Base-by-base conservation (phyloP, 768 basidiomycete genomes). In the Chalciporus pseudorubinellus region DNA sequence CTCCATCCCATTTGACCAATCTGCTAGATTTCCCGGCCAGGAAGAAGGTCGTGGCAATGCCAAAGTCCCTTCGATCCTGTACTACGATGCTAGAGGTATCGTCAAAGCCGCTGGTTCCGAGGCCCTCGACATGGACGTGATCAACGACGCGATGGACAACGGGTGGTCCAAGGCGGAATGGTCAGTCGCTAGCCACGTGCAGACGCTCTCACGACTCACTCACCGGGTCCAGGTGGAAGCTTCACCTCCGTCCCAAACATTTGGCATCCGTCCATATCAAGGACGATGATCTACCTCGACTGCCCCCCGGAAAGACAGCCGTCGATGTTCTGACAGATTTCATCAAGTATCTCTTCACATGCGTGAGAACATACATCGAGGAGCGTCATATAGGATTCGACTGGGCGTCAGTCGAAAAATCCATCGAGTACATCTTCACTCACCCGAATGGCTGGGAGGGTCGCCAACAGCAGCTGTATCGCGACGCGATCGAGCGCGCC, bases 51-150 rank as follows among this genome's bases (percentile, higher is more conserved):
- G 63, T 24, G 73, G 74, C 12, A 70, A 73, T 41, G 72, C 63
- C 36, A 78, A 78, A 55, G 72, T 78, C 14, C 77, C 78, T 0
- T 74, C 74, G 11, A 60, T 78, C 39, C 57, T 79, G 22, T 79
- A 73, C 52, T 79, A 79, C 44, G 73, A 76, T 44, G 42, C 58
- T 26, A 41, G 58, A 14, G 77, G 77, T 3, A 58, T 57, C 3
- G 63, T 74, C 6, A 60, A 64, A 33, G 70, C 72, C 2, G 66
- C 70, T 2, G 76, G 77, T 1, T 75, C 73, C 4, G 76, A 78
- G 57, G 72, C 75, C 0, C 61, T 69, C 19, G 59, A 60, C 12
- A 71, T 75, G 1, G 67, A 66, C 3, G 62, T 73, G 19, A 58
- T 59, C 2, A 70, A 73, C 31, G 43, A 48, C 13, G 74, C 73